Evolutionary conservation across 805 yeast genomes (phyloP), one percentile per base, ranked within the genome.

Genomic region (Scheffersomyces spartinae): DNA sequence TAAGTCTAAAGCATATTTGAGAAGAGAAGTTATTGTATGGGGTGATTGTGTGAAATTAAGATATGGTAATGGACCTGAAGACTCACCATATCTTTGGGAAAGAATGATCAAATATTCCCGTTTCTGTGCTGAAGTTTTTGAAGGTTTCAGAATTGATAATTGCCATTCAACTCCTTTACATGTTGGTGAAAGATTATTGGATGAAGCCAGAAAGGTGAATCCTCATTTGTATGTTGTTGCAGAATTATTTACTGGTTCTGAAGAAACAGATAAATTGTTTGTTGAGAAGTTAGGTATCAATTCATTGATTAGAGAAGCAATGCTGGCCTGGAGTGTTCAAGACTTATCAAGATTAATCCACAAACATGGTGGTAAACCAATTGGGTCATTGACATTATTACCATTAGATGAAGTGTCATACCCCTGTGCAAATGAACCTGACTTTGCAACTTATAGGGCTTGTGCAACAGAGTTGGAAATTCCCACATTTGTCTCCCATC

Each of bases 141-240:
- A 76, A 43, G 97, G 96, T 3, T 80, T 88, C 45, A 70, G 98
- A 43, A 78, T 88, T 31, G 98, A 88, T 49, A 88, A 88, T 43
- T 84, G 95, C 43, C 97, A 91, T 47, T 85, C 96, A 0, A 88
- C 98, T 0, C 98, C 98, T 9, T 43, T 88, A 18, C 95, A 84
- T 51, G 97, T 91, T 18, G 98, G 95, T 20, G 94, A 84, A 45
- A 72, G 73, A 26, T 65, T 86, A 37, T 61, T 88, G 26, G 97
- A 86, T 50, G 73, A 77, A 28, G 98, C 98, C 0, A 73, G 98
- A 47, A 58, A 59, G 20, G 77, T 74, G 15, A 79, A 88, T 36
- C 94, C 94, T 3, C 74, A 88, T 40, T 54, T 88, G 15, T 88
- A 88, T 42, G 85, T 88, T 15, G 95, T 85, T 22, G 97, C 97